Conservation (phyloP, 441 rosid genomes). For the Mallotus japonicus region DNA sequence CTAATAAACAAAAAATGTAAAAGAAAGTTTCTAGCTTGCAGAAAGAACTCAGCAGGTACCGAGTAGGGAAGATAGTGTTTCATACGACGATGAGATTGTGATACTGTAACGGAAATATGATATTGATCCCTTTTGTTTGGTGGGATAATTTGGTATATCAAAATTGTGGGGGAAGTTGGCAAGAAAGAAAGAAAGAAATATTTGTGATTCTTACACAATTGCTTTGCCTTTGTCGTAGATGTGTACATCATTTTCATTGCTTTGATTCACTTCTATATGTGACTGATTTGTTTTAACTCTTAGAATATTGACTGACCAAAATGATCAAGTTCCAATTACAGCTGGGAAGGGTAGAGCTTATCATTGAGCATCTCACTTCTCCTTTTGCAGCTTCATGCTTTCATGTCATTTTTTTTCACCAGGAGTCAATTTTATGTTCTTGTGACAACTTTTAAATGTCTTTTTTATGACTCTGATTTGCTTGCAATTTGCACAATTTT, state of each 20-base stretch:
- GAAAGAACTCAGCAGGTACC: slow-evolving; percentile 26
- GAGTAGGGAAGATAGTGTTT: slow-evolving; percentile 33
- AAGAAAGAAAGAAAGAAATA: slow-evolving; percentile 18
- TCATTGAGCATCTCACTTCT: not conserved
- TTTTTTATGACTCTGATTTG: no score
- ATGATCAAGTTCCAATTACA: slow-evolving; percentile 14
- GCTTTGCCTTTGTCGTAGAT: slow-evolving; percentile 23
- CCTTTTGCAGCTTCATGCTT: not conserved
- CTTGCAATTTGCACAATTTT: no score
- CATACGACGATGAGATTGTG: slow-evolving; percentile 32
- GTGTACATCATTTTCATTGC: slow-evolving; percentile 28
- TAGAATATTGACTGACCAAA: slow-evolving; percentile 19
- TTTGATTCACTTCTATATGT: slow-evolving; percentile 23
- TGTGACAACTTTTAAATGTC: no score
- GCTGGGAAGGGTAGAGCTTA: not conserved
- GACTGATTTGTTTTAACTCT: slow-evolving; percentile 22
- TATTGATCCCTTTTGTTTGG: slow-evolving; percentile 24
- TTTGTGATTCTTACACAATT: slow-evolving; percentile 39
- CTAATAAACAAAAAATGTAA: slow-evolving; percentile 11
- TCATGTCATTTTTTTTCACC: not conserved
- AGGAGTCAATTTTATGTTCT: not conserved
- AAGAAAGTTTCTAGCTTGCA: slow-evolving; percentile 21
- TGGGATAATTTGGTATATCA: slow-evolving; percentile 35
- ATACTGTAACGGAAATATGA: slow-evolving; percentile 10
- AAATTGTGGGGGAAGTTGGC: slow-evolving; percentile 30